These are phyloP conservation scores for Hyphopichia homilentoma DNA, from an alignment of 805 yeast genomes.

Conservation along the genomic window DNA sequence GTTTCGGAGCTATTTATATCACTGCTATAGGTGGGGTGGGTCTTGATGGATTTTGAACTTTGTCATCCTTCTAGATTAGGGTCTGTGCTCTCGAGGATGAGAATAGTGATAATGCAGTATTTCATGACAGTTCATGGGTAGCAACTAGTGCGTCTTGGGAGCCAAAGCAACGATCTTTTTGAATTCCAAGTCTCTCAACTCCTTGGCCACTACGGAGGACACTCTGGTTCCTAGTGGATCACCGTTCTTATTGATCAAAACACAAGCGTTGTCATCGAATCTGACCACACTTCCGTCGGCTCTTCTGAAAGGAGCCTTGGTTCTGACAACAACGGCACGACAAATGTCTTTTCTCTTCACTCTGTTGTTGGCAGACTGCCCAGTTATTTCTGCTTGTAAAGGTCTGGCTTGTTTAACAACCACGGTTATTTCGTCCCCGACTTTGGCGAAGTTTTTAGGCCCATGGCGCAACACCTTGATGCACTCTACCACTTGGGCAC, in stretches of 20 bases:
- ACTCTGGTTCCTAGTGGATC: conserved; percentile 96
- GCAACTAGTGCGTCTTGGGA: conserved; percentile 49
- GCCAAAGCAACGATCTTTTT: conserved; percentile 88
- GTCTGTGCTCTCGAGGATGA: no score
- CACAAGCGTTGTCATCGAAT: conserved; percentile 97
- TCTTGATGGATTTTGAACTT: no score
- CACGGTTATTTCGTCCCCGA: conserved; percentile 91
- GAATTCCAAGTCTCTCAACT: conserved; percentile 76
- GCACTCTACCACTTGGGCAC: conserved; percentile 93
- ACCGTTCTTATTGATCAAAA: conserved; percentile 82
- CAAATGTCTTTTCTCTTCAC: conserved; percentile 95
- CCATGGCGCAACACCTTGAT: conserved; percentile 90
- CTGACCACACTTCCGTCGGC: conserved; percentile 82
- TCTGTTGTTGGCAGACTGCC: conserved; percentile 69
- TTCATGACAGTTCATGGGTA: neutral
- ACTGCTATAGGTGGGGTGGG: no score
- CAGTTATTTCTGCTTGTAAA: conserved; percentile 63
- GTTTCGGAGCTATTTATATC: no score
- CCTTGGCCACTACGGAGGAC: conserved; percentile 85
- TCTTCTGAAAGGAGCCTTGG: conserved; percentile 73
- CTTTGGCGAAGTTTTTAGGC: conserved; percentile 75
- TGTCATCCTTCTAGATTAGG: no score
- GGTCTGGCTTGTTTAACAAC: conserved; percentile 92
- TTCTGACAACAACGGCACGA: conserved; percentile 92
- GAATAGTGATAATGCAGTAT: neutral